Conservation (phyloP, 2,329 filamentous ascomycete species). For the Fusarium marasasianum region DNA sequence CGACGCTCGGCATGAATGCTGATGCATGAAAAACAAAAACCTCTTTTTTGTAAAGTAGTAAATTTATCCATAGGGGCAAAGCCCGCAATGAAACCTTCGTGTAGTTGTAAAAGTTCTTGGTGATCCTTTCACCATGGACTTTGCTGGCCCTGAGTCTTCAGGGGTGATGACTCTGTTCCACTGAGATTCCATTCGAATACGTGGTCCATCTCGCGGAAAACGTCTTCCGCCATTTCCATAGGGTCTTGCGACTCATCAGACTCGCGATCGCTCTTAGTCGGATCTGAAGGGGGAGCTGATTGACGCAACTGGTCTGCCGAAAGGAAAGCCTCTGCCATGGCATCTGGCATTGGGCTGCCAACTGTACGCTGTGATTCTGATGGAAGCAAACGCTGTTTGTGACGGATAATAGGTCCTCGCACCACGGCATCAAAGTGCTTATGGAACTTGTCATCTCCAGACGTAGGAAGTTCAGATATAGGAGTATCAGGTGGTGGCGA, state of each 20-base stretch:
- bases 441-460: slow-evolving; percentile 52
- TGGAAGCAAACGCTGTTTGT: slow-evolving; percentile 50
- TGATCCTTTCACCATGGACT: slow-evolving; percentile 40
- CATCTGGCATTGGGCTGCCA: slow-evolving; percentile 37
- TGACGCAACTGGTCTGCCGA: slow-evolving; percentile 36
- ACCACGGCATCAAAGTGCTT: slow-evolving; percentile 60
- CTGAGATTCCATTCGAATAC: slow-evolving; percentile 49
- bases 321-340: slow-evolving; percentile 42
- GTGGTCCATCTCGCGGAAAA: slow-evolving; percentile 50
- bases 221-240: slow-evolving; percentile 49
- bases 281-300: not conserved
- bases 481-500: slow-evolving; percentile 57
- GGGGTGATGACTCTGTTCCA: slow-evolving; percentile 7
- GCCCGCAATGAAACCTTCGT: not conserved
- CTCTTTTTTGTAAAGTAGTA: too few relatives aligned
- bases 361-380: slow-evolving; percentile 51
- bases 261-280: slow-evolving; percentile 14
- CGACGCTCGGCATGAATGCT: not conserved
- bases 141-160: slow-evolving; percentile 35
- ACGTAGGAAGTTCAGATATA: slow-evolving; percentile 48
- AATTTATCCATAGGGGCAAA: not conserved
- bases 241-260: slow-evolving; percentile 44
- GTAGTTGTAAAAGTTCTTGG: not conserved
- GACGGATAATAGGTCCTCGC: slow-evolving; percentile 43
- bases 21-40: not conserved